These are phyloP conservation scores for Carallia pectinifolia DNA, from an alignment of 345 rosid species.

Conservation along the genomic window DNA sequence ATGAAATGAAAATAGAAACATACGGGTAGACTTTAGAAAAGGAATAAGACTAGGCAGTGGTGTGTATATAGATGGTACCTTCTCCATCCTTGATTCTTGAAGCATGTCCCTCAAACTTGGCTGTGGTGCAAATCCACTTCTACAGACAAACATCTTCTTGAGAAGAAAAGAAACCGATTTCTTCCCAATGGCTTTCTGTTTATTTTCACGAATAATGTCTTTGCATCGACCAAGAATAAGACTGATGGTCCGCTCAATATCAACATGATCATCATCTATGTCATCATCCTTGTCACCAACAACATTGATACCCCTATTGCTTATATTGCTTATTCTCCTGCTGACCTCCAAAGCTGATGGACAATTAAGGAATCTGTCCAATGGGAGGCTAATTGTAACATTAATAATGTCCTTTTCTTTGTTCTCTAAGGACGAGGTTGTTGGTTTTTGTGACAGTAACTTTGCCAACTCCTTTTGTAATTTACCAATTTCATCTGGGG, in stretches of 20 bases:
- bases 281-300: constrained; percentile 42
- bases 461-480: constrained; percentile 77
- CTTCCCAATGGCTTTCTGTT: constrained; percentile 57
- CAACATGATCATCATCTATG: constrained; percentile 38
- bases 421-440: constrained; percentile 22
- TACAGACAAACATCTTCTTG: constrained; percentile 78
- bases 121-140: constrained; percentile 61
- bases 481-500: constrained; percentile 82
- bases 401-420: constrained; percentile 35
- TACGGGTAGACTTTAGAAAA: no score
- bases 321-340: constrained; percentile 61
- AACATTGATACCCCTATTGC: constrained; percentile 31
- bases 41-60: no score
- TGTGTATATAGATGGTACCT: constrained; percentile 41
- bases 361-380: constrained; percentile 94
- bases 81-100: constrained; percentile 93
- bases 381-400: constrained; percentile 55
- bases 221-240: constrained; percentile 87
- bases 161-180: constrained; percentile 72
- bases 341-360: constrained; percentile 96
- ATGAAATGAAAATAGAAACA: no score
- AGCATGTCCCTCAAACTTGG: constrained; percentile 73
- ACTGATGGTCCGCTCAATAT: constrained; percentile 85
- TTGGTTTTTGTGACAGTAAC: constrained; percentile 57
- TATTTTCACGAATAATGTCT: constrained; percentile 72